phyloP scores from a whole-genome alignment of 2,329 filamentous ascomycete species.

The Penicillium fuscoglaucum region DNA sequence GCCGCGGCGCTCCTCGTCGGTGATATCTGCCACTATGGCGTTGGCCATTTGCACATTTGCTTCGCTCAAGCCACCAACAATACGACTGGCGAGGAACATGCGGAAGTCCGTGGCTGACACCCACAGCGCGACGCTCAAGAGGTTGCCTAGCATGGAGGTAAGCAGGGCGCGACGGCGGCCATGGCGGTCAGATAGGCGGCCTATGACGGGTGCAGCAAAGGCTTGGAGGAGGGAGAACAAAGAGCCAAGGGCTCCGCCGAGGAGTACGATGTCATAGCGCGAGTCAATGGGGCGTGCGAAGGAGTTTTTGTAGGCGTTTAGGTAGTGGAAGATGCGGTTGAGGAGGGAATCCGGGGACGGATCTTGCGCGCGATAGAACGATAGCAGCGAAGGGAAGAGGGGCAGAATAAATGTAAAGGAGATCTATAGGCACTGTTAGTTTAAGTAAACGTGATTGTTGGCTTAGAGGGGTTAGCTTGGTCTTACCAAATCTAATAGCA shows the following conservation, averaged over 20 bases:
- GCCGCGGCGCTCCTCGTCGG: conserved; percentile 77
- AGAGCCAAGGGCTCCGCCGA: conserved; percentile 90
- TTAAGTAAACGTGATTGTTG: background rate
- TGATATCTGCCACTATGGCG: conserved; percentile 95
- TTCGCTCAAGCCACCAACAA: conserved; percentile 91
- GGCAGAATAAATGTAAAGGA: conserved; percentile 98
- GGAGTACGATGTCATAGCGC: conserved; percentile 92
- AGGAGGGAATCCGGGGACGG: conserved; percentile 65
- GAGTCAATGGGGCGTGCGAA: conserved; percentile 93
- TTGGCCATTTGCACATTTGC: conserved; percentile 96
- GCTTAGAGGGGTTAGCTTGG: conserved; percentile 1
- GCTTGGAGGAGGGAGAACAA: conserved; percentile 93
- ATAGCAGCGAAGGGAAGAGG: conserved; percentile 89
- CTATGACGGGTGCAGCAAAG: conserved; percentile 87
- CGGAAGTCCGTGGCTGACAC: conserved; percentile 90
- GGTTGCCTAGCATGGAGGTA: conserved; percentile 89
- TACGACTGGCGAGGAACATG: conserved; percentile 88
- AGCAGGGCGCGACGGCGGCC: conserved; percentile 84
- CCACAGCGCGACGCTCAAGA: conserved; percentile 91
- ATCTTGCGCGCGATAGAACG: conserved; percentile 91
- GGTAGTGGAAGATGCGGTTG: conserved; percentile 72
- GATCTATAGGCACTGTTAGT: conserved; percentile 60
- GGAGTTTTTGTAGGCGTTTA: conserved; percentile 92
- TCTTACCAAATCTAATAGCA: conserved; percentile 83
- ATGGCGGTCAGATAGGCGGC: conserved; percentile 81